These are phyloP conservation scores for Cyathus striatus DNA, from an alignment of 768 basidiomycete species.

Conservation along the genomic window DNA sequence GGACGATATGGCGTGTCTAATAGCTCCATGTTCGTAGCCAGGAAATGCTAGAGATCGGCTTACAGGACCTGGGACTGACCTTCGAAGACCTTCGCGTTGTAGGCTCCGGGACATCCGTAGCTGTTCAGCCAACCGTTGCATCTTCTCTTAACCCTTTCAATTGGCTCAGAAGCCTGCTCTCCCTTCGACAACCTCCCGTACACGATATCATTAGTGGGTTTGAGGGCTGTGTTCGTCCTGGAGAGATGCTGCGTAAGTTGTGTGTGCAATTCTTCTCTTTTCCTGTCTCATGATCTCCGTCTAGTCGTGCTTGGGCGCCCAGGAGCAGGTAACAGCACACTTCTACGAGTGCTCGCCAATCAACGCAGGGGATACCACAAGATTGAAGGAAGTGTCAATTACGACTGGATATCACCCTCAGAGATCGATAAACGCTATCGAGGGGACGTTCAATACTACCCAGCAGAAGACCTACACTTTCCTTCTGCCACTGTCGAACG, in stretches of 20 bases:
- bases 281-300: neutral
- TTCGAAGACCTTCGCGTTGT: slow-evolving; percentile 57
- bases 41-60: slow-evolving; percentile 42
- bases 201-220: slow-evolving; percentile 60
- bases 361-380: slow-evolving; percentile 61
- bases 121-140: slow-evolving; percentile 56
- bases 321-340: slow-evolving; percentile 78
- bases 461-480: slow-evolving; percentile 85
- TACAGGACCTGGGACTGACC: slow-evolving; percentile 54
- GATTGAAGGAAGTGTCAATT: slow-evolving; percentile 67
- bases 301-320: slow-evolving; percentile 85
- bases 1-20: neutral
- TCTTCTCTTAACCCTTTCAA: slow-evolving; percentile 53
- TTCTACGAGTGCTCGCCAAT: slow-evolving; percentile 81
- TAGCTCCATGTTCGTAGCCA: slow-evolving; percentile 23
- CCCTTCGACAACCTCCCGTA: slow-evolving; percentile 53
- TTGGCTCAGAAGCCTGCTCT: slow-evolving; percentile 36
- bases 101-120: slow-evolving; percentile 52
- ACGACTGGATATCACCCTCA: slow-evolving; percentile 68
- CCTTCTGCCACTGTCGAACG: slow-evolving; percentile 78
- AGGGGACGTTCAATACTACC: slow-evolving; percentile 78
- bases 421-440: slow-evolving; percentile 62
- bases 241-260: slow-evolving; percentile 73
- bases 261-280: neutral
- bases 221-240: slow-evolving; percentile 59